Percentiles rank a stretch among this genome's conserved stretches.
These are phyloP conservation scores for Cyberlindnera americana DNA, from an alignment of 805 yeast genomes.

Conservation along the genomic window DNA sequence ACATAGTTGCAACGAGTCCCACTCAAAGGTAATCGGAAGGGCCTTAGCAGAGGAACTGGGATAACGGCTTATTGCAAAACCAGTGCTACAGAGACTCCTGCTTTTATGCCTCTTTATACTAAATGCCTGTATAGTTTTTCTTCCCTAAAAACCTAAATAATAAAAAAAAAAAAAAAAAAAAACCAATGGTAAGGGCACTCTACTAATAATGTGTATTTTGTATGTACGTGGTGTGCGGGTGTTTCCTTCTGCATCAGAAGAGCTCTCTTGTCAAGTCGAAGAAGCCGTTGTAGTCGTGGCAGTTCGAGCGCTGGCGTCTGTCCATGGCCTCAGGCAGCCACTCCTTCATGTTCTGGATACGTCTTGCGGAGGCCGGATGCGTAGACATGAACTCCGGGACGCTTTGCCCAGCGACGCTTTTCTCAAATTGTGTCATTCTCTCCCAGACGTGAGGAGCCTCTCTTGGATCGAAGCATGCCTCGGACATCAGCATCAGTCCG, in stretches of 20 bases:
- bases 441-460: constrained; percentile 79
- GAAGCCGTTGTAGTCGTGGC: constrained; percentile 15
- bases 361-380: constrained; percentile 79
- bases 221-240: too few relatives aligned
- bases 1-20: not conserved
- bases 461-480: constrained; percentile 79
- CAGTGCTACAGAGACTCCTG: too few relatives aligned
- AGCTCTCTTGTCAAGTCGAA: constrained; percentile 9
- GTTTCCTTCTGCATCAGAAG: too few relatives aligned
- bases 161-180: not conserved
- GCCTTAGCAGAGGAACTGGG: too few relatives aligned
- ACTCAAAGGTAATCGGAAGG: too few relatives aligned
- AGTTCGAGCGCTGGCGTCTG: constrained; percentile 14
- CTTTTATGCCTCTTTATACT: not conserved
- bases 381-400: constrained; percentile 72
- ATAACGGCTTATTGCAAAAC: too few relatives aligned
- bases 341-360: constrained; percentile 61
- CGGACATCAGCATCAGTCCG: constrained; percentile 87
- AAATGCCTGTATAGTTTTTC: too few relatives aligned
- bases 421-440: constrained; percentile 63
- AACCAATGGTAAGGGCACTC: not conserved
- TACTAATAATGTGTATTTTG: too few relatives aligned
- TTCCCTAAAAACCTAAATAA: too few relatives aligned
- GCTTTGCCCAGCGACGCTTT: constrained; percentile 26
- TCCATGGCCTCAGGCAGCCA: constrained; percentile 60